Evolutionary conservation across 306 rosid species (phyloP).

Genomic region (Biancaea sappan): DNA sequence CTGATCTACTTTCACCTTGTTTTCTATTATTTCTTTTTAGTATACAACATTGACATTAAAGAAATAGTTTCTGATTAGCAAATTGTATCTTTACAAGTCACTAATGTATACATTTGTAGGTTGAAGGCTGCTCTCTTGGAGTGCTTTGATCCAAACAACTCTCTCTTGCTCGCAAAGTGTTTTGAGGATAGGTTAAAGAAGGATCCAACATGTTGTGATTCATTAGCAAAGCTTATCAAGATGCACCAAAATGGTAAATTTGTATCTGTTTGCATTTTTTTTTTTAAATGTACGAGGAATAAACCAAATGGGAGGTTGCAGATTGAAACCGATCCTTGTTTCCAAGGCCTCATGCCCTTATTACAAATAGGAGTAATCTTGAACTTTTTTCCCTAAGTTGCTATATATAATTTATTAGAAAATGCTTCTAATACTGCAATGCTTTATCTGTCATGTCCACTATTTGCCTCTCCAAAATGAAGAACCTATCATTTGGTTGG

Average conservation of each 20-base stretch:
- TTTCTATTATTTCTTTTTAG: neutral
- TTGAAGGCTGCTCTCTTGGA: slow-evolving; percentile 60
- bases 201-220: slow-evolving; percentile 68
- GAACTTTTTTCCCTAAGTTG: neutral
- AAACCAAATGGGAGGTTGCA: neutral
- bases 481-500: neutral
- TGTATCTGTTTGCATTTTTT: slow-evolving; percentile 1
- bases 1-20: neutral
- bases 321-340: neutral
- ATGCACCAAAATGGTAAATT: slow-evolving; percentile 65
- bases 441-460: neutral
- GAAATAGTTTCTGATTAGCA: neutral
- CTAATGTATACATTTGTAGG: slow-evolving; percentile 47
- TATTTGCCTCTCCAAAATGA: neutral
- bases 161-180: slow-evolving; percentile 38
- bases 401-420: no score
- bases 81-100: slow-evolving; percentile 18
- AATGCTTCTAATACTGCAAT: neutral
- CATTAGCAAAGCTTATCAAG: slow-evolving; percentile 71
- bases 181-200: slow-evolving; percentile 70
- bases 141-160: slow-evolving; percentile 57
- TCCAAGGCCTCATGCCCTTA: neutral
- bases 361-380: neutral
- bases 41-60: neutral
- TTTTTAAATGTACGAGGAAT: neutral